phyloP scores from a whole-genome alignment of 2,329 filamentous ascomycete genomes.

The Annulohypoxylon truncatum region DNA sequence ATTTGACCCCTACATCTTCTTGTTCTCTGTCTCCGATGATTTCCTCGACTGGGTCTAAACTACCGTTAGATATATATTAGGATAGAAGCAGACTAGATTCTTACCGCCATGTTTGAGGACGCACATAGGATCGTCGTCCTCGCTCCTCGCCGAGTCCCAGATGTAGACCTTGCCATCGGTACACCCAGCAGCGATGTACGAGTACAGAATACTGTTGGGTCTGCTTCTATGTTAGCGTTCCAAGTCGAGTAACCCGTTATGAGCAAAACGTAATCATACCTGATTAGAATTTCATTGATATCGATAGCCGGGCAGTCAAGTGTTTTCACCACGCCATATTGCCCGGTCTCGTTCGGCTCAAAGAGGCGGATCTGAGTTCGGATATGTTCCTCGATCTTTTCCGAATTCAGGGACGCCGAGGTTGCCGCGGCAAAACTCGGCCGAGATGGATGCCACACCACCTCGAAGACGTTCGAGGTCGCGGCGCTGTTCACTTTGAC shows the following conservation, averaged over 20 bases:
- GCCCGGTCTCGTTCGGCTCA: constrained; percentile 48
- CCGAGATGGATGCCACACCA: constrained; percentile 69
- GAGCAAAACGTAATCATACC: constrained; percentile 49
- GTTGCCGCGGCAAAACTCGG: constrained; percentile 68
- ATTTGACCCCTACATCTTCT: constrained; percentile 72
- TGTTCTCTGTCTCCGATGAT: constrained; percentile 60
- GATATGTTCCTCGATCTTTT: constrained; percentile 57
- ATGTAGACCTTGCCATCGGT: constrained; percentile 72
- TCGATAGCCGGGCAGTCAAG: constrained; percentile 70
- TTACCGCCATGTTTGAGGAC: constrained; percentile 64
- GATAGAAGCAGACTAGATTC: background rate
- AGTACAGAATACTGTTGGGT: constrained; percentile 62
- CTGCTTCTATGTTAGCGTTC: constrained; percentile 49
- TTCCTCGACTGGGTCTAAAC: constrained; percentile 49
- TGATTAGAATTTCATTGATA: constrained; percentile 71
- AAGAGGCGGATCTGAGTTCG: constrained; percentile 71
- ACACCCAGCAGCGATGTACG: constrained; percentile 70
- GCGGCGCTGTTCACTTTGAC: constrained; percentile 63
- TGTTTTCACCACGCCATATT: constrained; percentile 62
- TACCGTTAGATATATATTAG: background rate
- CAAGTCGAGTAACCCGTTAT: background rate
- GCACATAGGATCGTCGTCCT: constrained; percentile 67
- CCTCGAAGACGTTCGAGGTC: constrained; percentile 72
- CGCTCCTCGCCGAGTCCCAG: constrained; percentile 69
- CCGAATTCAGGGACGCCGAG: constrained; percentile 59